phyloP scores from a whole-genome alignment of 2,329 filamentous ascomycete species.

The Hypocreales sp. region DNA sequence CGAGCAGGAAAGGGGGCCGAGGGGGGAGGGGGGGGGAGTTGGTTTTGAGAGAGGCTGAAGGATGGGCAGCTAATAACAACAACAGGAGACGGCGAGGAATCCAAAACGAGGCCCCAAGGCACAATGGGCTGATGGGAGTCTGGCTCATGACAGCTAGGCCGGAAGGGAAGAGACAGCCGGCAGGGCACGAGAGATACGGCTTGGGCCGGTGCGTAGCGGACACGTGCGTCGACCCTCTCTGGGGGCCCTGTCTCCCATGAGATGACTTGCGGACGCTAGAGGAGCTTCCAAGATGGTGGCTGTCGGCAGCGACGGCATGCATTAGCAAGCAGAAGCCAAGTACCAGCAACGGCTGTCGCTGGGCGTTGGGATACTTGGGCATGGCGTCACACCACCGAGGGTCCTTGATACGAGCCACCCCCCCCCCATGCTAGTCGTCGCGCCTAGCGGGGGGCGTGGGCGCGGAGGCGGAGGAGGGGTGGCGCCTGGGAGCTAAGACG shows the following conservation, averaged over 20 bases:
- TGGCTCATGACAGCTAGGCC: too few species aligned
- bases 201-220: constrained; percentile 3
- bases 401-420: background rate
- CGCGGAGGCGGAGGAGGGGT: too few species aligned
- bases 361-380: constrained; percentile 1
- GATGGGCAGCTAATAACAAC: constrained; percentile 1
- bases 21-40: constrained; percentile 6
- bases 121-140: too few species aligned
- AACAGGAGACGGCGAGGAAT: constrained; percentile 7
- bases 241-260: constrained; percentile 2
- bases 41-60: constrained; percentile 8
- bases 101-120: constrained; percentile 7
- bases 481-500: too few species aligned
- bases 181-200: constrained; percentile 3
- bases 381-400: background rate
- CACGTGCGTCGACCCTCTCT: constrained; percentile 5
- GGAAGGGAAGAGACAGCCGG: too few species aligned
- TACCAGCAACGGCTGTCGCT: constrained; percentile 6
- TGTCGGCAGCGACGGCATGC: constrained; percentile 7
- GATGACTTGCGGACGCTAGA: constrained; percentile 5
- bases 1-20: background rate
- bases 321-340: constrained; percentile 2
- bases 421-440: too few species aligned
- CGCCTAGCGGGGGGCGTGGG: too few species aligned
- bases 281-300: constrained; percentile 6